phyloP scores from a whole-genome alignment of 495 filamentous ascomycete species.

The Neurospora sp. region DNA sequence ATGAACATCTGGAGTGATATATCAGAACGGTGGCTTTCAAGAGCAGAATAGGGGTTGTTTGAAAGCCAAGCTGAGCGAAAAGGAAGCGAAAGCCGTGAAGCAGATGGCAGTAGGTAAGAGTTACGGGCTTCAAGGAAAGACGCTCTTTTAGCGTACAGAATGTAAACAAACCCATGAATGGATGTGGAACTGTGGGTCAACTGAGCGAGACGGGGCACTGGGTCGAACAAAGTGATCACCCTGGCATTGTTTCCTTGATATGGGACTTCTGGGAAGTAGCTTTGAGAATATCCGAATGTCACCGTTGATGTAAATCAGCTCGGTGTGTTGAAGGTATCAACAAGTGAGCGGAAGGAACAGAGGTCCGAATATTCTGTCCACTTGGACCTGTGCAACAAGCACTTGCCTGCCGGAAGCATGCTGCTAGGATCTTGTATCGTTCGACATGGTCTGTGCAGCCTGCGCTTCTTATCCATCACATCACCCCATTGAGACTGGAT shows the following conservation, averaged over 20 bases:
- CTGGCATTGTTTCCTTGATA: background rate
- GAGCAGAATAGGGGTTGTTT: background rate
- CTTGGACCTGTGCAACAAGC: too few relatives aligned
- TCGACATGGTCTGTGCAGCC: background rate
- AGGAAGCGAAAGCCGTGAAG: too few relatives aligned
- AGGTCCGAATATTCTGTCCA: background rate
- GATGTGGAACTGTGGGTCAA: background rate
- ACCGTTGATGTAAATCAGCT: background rate
- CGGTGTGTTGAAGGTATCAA: background rate
- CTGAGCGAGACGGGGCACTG: background rate
- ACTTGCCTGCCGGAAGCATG: background rate
- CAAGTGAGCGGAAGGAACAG: background rate
- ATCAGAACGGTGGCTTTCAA: background rate
- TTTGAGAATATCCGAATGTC: background rate
- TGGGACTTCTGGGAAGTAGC: background rate
- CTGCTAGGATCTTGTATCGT: background rate
- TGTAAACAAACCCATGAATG: background rate
- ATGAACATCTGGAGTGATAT: background rate
- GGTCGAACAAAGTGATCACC: background rate
- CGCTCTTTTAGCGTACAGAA: background rate
- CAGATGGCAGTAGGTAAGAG: too few relatives aligned
- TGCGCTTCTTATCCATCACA: slow-evolving; percentile 19
- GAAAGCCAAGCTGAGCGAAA: background rate
- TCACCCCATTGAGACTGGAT: slow-evolving; percentile 14
- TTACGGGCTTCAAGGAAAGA: background rate